phyloP scores from a whole-genome alignment of 192 early-diverging fungal genomes.

The Funneliformis mosseae region DNA sequence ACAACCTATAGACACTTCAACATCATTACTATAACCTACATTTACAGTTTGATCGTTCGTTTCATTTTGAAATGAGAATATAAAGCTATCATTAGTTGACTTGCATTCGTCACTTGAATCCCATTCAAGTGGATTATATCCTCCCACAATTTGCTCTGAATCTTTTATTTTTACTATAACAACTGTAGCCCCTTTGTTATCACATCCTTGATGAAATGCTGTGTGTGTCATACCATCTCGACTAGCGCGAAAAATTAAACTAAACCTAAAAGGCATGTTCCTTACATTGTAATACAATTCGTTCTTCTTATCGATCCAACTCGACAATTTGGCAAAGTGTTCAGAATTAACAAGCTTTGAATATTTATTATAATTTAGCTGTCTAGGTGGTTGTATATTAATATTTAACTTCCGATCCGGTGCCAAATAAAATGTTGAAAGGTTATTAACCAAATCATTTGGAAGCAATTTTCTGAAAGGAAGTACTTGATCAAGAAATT shows the following conservation, averaged over 20 bases:
- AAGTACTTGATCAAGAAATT: neutral
- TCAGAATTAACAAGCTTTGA: neutral
- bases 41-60: neutral
- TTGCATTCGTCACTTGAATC: neutral
- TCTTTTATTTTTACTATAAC: neutral
- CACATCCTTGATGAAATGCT: neutral
- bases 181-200: neutral
- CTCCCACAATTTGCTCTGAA: neutral
- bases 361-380: too few species aligned
- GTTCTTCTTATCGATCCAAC: neutral
- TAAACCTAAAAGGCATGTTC: neutral
- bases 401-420: neutral
- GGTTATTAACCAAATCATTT: neutral
- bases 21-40: neutral
- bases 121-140: neutral
- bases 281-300: neutral
- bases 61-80: neutral
- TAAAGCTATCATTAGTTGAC: neutral
- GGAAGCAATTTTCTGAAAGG: neutral
- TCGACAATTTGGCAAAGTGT: neutral
- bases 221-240: neutral
- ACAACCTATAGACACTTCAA: neutral
- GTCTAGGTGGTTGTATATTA: neutral
- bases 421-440: neutral
- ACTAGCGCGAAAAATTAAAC: conserved; percentile 8